A percentile compares a stretch with the other conserved stretches of the same genome.
Conservation (phyloP, 179 eudicot genomes). For the Patellifolia procumbens region DNA sequence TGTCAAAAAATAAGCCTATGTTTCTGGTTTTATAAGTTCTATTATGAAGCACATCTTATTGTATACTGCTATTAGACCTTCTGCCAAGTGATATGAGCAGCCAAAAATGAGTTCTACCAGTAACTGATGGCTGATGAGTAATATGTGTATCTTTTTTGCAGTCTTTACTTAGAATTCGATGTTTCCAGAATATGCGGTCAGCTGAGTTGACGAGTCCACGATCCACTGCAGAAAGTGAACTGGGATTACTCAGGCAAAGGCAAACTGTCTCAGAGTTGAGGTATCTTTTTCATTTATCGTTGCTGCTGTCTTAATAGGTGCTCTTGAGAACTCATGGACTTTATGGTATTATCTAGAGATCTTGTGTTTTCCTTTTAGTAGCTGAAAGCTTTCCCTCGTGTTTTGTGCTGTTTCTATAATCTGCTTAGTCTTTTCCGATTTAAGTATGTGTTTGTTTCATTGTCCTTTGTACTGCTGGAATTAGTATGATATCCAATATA, state of each 20-base stretch:
- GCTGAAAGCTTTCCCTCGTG: background rate
- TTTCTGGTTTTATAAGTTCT: background rate
- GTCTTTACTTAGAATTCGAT: conserved; percentile 70
- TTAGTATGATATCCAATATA: too few relatives aligned
- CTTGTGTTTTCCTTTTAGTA: background rate
- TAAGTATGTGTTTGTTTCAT: background rate
- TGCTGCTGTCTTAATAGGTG: background rate
- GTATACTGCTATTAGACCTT: background rate
- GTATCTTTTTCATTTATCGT: conserved; percentile 32
- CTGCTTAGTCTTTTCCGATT: background rate
- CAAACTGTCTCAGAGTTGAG: conserved; percentile 78
- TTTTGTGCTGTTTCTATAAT: background rate
- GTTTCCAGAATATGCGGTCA: conserved; percentile 54
- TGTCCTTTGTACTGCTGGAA: background rate
- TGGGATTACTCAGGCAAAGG: conserved; percentile 77
- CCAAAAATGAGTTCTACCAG: conserved; percentile 1
- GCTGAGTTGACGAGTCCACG: conserved; percentile 46
- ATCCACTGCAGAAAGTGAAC: conserved; percentile 66
- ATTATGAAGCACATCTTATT: too few relatives aligned
- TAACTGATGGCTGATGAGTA: background rate
- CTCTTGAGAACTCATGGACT: background rate
- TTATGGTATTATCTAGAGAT: background rate
- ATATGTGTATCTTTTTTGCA: conserved; percentile 30
- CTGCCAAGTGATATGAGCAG: background rate
- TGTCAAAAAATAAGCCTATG: background rate